Conservation (phyloP, 441 rosid species). For the Adansonia grandidieri region DNA sequence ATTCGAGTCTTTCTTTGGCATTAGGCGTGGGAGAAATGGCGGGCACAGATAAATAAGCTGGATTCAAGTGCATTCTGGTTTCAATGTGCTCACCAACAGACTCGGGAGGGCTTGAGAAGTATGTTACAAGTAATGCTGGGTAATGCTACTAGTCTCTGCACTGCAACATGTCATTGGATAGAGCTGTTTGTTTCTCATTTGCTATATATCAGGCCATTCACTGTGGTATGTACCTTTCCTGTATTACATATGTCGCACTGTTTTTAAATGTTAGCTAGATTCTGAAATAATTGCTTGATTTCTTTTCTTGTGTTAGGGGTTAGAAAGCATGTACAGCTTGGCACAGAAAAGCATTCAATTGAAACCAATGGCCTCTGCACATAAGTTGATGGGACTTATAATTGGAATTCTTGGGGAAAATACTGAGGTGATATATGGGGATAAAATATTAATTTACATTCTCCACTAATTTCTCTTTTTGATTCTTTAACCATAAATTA, state of each 20-base stretch:
- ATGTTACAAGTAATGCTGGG: constrained; percentile 87
- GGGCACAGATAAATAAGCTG: constrained; percentile 76
- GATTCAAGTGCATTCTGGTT: constrained; percentile 87
- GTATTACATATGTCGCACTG: not conserved
- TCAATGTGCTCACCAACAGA: constrained; percentile 77
- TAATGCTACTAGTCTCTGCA: constrained; percentile 52
- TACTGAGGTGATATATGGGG: constrained; percentile 59
- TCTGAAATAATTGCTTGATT: constrained; percentile 21
- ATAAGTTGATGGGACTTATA: constrained; percentile 69
- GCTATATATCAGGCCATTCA: constrained; percentile 81
- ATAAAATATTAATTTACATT: constrained; percentile 5
- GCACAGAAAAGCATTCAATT: constrained; percentile 79
- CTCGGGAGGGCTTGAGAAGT: constrained; percentile 85
- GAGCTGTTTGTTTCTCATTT: constrained; percentile 79
- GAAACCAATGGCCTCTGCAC: constrained; percentile 63
- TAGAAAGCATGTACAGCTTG: constrained; percentile 82
- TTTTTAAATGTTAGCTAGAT: not conserved
- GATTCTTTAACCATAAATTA: not conserved
- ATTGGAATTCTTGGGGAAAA: constrained; percentile 88
- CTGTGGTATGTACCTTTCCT: constrained; percentile 50
- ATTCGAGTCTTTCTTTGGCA: constrained; percentile 28
- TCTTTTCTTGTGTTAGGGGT: constrained; percentile 57
- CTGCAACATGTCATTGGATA: constrained; percentile 70
- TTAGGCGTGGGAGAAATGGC: constrained; percentile 96
- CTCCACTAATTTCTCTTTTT: constrained; percentile 18